A percentile compares a stretch with the other conserved stretches of the same genome.
Evolutionary conservation across 306 rosid species (phyloP).

Genomic region (Begonia loranthoides): DNA sequence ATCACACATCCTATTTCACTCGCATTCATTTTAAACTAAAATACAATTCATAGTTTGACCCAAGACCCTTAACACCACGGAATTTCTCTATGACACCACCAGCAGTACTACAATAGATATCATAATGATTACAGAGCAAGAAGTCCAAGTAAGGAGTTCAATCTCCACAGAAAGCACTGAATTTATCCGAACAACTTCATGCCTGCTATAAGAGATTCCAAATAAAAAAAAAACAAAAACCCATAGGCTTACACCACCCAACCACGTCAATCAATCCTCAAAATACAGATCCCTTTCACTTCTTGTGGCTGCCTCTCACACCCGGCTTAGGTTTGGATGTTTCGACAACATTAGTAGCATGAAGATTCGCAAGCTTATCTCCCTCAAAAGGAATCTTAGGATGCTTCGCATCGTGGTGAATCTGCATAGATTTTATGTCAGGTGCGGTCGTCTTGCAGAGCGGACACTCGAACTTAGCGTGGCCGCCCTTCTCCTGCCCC

Average conservation of each 20-base stretch:
- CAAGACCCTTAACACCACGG: no score
- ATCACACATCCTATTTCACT: no score
- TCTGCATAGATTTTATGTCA: conserved; percentile 85
- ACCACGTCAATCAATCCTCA: background rate
- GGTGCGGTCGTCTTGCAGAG: conserved; percentile 87
- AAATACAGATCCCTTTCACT: conserved; percentile 18
- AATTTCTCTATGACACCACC: no score
- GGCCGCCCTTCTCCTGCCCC: conserved; percentile 73
- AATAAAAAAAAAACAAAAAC: background rate
- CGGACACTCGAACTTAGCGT: conserved; percentile 94
- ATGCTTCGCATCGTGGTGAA: conserved; percentile 85
- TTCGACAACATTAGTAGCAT: conserved; percentile 7
- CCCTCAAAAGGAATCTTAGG: conserved; percentile 80
- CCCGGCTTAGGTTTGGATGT: conserved; percentile 62
- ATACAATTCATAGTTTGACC: no score
- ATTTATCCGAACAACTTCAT: conserved; percentile 9
- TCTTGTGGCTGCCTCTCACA: conserved; percentile 77
- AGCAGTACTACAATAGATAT: background rate
- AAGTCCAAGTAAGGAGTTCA: background rate
- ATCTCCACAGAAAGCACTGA: background rate
- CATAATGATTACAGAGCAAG: background rate
- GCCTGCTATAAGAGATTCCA: background rate
- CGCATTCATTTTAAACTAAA: no score
- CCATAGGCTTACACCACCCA: conserved; percentile 1
- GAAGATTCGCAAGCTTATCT: conserved; percentile 41